These are phyloP conservation scores for Coemansia guatemalensis DNA, from an alignment of 192 early-diverging fungal species.

Conservation along the genomic window DNA sequence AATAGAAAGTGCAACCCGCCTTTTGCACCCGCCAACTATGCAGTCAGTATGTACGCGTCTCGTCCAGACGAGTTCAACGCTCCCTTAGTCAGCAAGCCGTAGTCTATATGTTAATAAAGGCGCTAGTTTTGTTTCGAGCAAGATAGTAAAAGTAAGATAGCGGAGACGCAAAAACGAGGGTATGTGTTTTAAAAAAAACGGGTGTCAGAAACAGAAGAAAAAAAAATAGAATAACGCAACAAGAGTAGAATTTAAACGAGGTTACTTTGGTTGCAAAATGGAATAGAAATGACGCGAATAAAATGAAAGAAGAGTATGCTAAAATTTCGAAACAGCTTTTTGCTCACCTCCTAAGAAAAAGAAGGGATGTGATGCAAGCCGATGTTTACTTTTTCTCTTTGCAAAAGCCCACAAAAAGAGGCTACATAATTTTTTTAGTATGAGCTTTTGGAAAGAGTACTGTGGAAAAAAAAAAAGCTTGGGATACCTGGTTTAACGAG, in stretches of 20 bases:
- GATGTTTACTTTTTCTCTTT: neutral
- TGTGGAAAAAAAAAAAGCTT: neutral
- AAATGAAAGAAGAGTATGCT: neutral
- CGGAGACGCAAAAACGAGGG: neutral
- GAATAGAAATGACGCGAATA: neutral
- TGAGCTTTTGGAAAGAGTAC: neutral
- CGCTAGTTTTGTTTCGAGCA: no score
- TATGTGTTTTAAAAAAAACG: constrained; percentile 2
- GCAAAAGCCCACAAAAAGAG: neutral
- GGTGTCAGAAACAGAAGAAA: constrained; percentile 5
- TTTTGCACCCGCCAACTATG: no score
- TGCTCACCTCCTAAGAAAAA: neutral
- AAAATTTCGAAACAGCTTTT: neutral
- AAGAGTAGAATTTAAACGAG: neutral
- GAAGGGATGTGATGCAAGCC: neutral
- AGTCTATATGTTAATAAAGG: no score
- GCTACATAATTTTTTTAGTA: neutral
- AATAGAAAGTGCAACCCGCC: no score
- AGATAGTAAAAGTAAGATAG: no score
- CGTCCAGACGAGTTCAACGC: no score
- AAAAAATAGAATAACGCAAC: constrained; percentile 4
- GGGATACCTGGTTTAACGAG: neutral
- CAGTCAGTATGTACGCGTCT: no score
- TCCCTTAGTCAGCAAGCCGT: no score
- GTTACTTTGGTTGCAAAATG: neutral